A percentile compares a stretch with the other conserved stretches of the same genome.
Evolutionary conservation across 306 rosid genomes (phyloP).

Genomic region (Lablab purpureus): DNA sequence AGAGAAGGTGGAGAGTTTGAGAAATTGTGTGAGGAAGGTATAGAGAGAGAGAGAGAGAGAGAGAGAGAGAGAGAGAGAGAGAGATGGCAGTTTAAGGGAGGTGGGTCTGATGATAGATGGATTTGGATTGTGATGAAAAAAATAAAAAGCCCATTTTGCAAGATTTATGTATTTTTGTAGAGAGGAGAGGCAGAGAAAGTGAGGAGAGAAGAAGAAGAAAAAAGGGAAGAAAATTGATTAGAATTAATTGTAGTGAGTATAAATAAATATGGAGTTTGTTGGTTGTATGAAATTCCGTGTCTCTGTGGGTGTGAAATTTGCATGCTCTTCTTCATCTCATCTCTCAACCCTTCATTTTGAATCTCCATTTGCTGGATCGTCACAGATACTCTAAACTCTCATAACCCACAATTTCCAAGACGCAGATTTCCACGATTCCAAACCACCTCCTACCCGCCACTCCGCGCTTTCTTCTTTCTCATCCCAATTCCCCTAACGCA

Average conservation of each 20-base stretch:
- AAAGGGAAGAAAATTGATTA: slow-evolving; percentile 3
- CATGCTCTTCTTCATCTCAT: slow-evolving; percentile 38
- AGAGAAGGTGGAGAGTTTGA: slow-evolving; percentile 32
- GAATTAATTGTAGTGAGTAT: slow-evolving; percentile 31
- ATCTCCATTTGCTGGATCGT: slow-evolving; percentile 44
- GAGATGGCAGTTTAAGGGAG: slow-evolving; percentile 41
- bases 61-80: neutral
- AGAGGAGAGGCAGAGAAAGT: slow-evolving; percentile 45
- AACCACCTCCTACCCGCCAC: slow-evolving; percentile 21
- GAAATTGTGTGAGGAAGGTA: slow-evolving; percentile 29
- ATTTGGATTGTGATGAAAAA: slow-evolving; percentile 45
- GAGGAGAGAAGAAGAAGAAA: slow-evolving; percentile 20
- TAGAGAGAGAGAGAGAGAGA: slow-evolving; percentile 30
- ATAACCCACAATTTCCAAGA: slow-evolving; percentile 6
- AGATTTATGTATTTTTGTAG: slow-evolving; percentile 32
- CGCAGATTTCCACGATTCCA: slow-evolving; percentile 28
- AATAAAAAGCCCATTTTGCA: slow-evolving; percentile 7
- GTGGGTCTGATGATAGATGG: slow-evolving; percentile 50
- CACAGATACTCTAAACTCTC: slow-evolving; percentile 38
- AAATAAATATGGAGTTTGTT: slow-evolving; percentile 35
- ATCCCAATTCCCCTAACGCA: slow-evolving; percentile 27
- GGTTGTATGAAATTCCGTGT: slow-evolving; percentile 52
- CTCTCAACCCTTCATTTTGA: slow-evolving; percentile 44
- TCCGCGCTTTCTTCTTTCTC: slow-evolving; percentile 39
- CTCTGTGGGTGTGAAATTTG: slow-evolving; percentile 32